Base-by-base conservation (phyloP, 1,284 basidiomycete genomes). In the Puccinia novopanici region DNA sequence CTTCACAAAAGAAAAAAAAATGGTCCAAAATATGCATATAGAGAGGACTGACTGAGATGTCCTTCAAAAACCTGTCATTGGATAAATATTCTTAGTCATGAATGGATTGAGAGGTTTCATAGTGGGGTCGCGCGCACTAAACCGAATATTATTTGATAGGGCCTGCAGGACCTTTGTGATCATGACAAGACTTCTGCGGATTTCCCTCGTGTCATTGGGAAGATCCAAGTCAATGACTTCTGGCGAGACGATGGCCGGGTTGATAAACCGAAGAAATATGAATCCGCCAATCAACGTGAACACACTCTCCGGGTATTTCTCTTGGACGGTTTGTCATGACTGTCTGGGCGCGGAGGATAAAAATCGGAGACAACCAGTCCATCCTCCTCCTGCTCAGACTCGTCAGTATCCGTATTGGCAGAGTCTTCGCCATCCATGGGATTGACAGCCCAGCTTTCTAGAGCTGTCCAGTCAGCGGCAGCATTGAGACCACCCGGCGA, bases 221-320 rank as follows among this genome's bases (percentile, higher is more conserved):
- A n/a, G n/a, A n/a, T n/a, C n/a, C n/a, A n/a, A n/a, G n/a, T n/a
- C n/a, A n/a, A n/a, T n/a, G n/a, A n/a, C n/a, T n/a, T n/a, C n/a
- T n/a, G n/a, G n/a, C 0, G 92, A 89, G 12, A 95, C 93, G 57
- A 97, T 90, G 0, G 93, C 92, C 40, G 94, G 94, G 68, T 87
- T 88, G n/a, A n/a, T n/a, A n/a, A n/a, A n/a, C n/a, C n/a, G n/a
- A n/a, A n/a, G n/a, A n/a, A n/a, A n/a, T n/a, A 96, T 92, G 87
- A 96, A 96, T 8, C 93, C 93, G 27, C 94, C 94, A 30, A 95
- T 89, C 65, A 37, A 65, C 45, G 55, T 59, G 63, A 75, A 68
- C 13, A 88, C 92, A 37, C 82, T 83, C 45, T 84, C 83, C 0
- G 83, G 83, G 80, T 83, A 84, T 13, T 76, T 73, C 27, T 81